These are phyloP conservation scores for Arxiozyma heterogenica DNA, from an alignment of 1,139 yeast genomes.

Conservation along the genomic window DNA sequence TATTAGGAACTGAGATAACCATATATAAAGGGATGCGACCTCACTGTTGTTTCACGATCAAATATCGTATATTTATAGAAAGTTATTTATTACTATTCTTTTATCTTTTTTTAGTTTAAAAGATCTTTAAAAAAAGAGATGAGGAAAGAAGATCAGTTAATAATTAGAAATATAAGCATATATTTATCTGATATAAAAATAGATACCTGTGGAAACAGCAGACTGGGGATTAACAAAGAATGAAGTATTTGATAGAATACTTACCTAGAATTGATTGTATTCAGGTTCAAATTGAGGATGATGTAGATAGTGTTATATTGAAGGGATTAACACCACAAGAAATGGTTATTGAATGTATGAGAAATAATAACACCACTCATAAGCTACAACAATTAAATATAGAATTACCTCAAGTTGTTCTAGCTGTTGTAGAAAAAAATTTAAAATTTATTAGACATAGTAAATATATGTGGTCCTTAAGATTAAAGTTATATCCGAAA, in stretches of 20 bases:
- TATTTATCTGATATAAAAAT: too few species aligned
- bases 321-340: neutral
- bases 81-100: too few species aligned
- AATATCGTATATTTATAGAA: too few species aligned
- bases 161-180: too few species aligned
- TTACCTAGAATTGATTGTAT: slow-evolving; percentile 15
- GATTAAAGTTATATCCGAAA: slow-evolving; percentile 2
- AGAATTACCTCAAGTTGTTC: neutral
- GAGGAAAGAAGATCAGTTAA: too few species aligned
- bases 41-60: neutral
- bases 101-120: too few species aligned
- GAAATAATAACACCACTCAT: too few species aligned
- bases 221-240: neutral
- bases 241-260: slow-evolving; percentile 9
- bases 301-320: slow-evolving; percentile 4
- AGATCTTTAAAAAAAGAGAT: too few species aligned
- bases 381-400: too few species aligned
- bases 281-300: slow-evolving; percentile 11
- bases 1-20: too few species aligned
- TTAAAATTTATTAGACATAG: neutral
- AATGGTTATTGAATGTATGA: neutral
- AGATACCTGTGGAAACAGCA: too few species aligned
- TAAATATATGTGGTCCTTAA: neutral
- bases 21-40: neutral
- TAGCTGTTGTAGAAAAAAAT: neutral